phyloP scores from a whole-genome alignment of 495 filamentous ascomycete species.

The Talaromyces ruber region DNA sequence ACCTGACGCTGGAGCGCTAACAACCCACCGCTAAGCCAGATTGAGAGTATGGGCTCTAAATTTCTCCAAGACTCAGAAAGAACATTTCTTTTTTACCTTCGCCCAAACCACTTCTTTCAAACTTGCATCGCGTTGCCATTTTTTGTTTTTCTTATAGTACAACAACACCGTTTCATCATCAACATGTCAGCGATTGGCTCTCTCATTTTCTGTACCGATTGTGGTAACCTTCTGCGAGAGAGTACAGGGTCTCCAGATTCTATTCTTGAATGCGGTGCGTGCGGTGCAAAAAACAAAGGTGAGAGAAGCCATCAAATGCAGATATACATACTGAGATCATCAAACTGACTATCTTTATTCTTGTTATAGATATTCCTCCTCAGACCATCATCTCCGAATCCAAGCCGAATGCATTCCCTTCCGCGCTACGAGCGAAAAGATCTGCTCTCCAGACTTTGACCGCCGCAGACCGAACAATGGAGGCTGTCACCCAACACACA shows the following conservation, averaged over 20 bases:
- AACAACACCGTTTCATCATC: not conserved
- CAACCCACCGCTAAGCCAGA: not conserved
- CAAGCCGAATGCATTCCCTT: constrained; percentile 81
- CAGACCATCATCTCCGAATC: constrained; percentile 74
- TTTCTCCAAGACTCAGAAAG: not conserved
- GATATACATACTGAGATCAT: not conserved
- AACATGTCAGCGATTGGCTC: constrained; percentile 83
- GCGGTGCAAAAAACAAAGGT: constrained; percentile 80
- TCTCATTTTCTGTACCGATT: constrained; percentile 87
- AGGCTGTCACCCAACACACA: constrained; percentile 58
- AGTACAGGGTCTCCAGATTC: constrained; percentile 67
- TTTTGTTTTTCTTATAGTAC: not conserved
- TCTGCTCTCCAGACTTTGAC: constrained; percentile 80
- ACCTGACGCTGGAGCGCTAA: not conserved
- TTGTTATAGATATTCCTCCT: constrained; percentile 56
- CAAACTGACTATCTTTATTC: not conserved
- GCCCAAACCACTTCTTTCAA: not conserved
- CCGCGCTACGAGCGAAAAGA: constrained; percentile 70
- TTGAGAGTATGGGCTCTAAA: not conserved
- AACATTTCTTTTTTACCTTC: not conserved
- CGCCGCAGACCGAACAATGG: constrained; percentile 67
- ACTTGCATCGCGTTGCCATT: not conserved
- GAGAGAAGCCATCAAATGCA: not conserved
- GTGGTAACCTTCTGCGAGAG: constrained; percentile 80
- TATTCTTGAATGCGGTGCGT: constrained; percentile 73